These are phyloP conservation scores for Curvularia verruculosa DNA, from an alignment of 2,329 filamentous ascomycete species.

Conservation along the genomic window DNA sequence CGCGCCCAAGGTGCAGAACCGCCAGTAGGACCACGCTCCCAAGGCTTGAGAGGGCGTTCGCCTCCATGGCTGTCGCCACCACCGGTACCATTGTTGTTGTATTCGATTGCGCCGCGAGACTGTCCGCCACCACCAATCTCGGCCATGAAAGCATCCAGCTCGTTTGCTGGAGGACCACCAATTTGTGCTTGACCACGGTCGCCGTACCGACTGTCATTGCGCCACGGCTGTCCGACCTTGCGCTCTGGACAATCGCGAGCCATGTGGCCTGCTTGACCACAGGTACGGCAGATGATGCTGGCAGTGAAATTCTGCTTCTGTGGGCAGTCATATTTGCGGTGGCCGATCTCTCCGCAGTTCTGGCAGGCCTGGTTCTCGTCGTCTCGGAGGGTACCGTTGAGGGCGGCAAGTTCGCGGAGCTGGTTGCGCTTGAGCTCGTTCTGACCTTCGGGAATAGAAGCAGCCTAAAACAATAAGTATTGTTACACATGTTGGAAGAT, in stretches of 20 bases:
- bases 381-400: slow-evolving; percentile 98
- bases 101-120: slow-evolving; percentile 76
- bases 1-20: slow-evolving; percentile 78
- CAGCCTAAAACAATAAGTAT: slow-evolving; percentile 68
- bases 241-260: slow-evolving; percentile 96
- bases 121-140: slow-evolving; percentile 76
- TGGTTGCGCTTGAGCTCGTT: slow-evolving; percentile 99
- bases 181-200: slow-evolving; percentile 65
- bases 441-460: slow-evolving; percentile 96
- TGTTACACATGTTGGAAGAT: slow-evolving; percentile 6
- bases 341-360: slow-evolving; percentile 98
- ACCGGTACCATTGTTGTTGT: slow-evolving; percentile 31
- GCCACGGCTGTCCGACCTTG: slow-evolving; percentile 88
- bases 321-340: slow-evolving; percentile 98
- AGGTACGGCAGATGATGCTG: slow-evolving; percentile 98
- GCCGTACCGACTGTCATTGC: slow-evolving; percentile 69
- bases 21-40: slow-evolving; percentile 85
- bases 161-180: slow-evolving; percentile 81
- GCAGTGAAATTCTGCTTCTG: slow-evolving; percentile 99
- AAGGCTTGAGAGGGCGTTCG: slow-evolving; percentile 73
- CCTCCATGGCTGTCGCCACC: slow-evolving; percentile 57
- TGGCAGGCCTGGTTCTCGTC: slow-evolving; percentile 99
- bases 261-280: slow-evolving; percentile 98
- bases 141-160: slow-evolving; percentile 99
- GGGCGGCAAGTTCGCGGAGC: slow-evolving; percentile 92